Evolutionary conservation across 768 basidiomycete genomes (phyloP), one percentile per base, ranked within the genome.

Genomic region (Mycena sanguinolenta): DNA sequence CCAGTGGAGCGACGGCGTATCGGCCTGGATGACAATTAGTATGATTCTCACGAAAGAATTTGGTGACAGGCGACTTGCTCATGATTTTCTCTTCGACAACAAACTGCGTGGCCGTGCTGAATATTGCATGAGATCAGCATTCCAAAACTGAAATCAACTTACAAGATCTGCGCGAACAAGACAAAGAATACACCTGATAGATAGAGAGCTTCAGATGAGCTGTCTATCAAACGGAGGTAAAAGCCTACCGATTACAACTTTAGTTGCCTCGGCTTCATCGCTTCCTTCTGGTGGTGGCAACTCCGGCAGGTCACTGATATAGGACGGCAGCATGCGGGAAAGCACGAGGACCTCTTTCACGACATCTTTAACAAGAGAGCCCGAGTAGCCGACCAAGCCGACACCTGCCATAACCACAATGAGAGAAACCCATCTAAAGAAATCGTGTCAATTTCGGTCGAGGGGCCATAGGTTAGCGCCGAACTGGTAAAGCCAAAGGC

Each of bases 41-140:
- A 36, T 30, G 10, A 7, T 19, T n/a, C 28, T 13, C 46, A 44
- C 39, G 9, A 13, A 25, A 23, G 13, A 57, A 28, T 44, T 27
- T n/a, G n/a, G n/a, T n/a, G 17, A 61, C 19, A 23, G 39, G n/a
- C 21, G 30, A 76, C 79, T 72, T 67, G 76, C 89, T 84, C 92
- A 99, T 91, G 75, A 99, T 96, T 84, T 94, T 97, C 83, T 98
- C 97, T 86, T 99, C 98, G 19, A 98, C 87, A 53, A 98, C 97
- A 77, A 97, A 97, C 79, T 97, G 96, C 13, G 90, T 89, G 64
- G 96, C 96, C 32, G 95, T 94, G 83, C 95, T 96, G 78, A 30
- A 67, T 8, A 34, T 34, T 67, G 46, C 28, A 7, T 25, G 39
- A 60, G 46, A 58, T 13, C 19, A 21, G 55, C 52, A 58, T 16